Base-by-base conservation (phyloP, 306 rosid species). In the Lupinus albus region DNA sequence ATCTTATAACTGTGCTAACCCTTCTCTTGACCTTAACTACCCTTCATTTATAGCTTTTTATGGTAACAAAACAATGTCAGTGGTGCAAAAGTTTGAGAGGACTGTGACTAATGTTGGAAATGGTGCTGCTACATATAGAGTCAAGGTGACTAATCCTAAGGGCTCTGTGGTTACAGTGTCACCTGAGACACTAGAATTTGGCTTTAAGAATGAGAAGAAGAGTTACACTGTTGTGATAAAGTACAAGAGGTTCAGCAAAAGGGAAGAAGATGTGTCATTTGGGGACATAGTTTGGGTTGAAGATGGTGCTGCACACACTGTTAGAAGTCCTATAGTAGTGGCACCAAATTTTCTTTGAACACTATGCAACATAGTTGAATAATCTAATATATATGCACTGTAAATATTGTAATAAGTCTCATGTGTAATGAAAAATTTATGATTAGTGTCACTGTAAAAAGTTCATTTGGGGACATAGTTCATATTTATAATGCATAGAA, bases 41-140 rank as follows among this genome's bases (percentile, higher is more conserved):
- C 93, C 89, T 13, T 84, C 93, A 0, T 82, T 87, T 68, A 72
- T 84, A 2, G 70, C 64, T 1, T 68, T 71, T 15, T 78, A 76
- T 8, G 38, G 57, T 1, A 61, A 73, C 33, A 28, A 55, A 51
- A 68, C 67, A 28, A 74, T 16, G 1, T 45, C 44, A 3, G 30
- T 25, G 2, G 68, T 71, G 1, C 25, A 17, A 0, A 66, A 45
- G 5, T 82, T 87, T 71, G 14, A 15, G 18, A 85, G 90, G 65
- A 69, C 51, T 0, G 85, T 77, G 38, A 85, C 94, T 0, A 79
- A 81, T 66, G 88, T 84, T 55, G 94, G 84, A 14, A 78, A 79
- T 32, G 86, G 77, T 16, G 48, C 58, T 6, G 79, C 85, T n/a
- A 41, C 39, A 6, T 87, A 87, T 20, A 76, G 14, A 56, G 86